Evolutionary conservation across 495 filamentous ascomycete genomes (phyloP), one percentile per base, ranked within the genome.

Genomic region (Monascus purpureus): DNA sequence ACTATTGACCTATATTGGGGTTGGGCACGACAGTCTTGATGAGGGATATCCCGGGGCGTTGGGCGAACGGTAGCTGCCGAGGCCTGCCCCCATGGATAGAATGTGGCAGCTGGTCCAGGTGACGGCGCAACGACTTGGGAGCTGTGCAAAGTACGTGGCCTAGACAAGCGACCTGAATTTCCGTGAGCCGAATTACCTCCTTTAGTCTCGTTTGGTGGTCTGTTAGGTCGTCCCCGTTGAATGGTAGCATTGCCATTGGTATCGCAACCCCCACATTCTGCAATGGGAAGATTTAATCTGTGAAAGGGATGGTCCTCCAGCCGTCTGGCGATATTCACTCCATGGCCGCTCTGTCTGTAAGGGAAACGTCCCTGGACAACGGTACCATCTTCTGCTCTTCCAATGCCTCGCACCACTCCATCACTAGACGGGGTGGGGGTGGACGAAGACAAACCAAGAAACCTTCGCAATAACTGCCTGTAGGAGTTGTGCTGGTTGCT

Each of bases 261-360:
- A 8, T 33, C 12, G 18, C 36, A 8, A 12, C 25, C 17, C n/a
- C 32, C 41, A 17, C 16, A 25, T 5, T 33, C 42, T 6, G 50
- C 46, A 18, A 39, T 6, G 11, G 52, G 37, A 17, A 54, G 40
- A 22, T 28, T 41, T 32, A 33, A 35, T 17, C 35, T 44, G 34
- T 58, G 52, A 25, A 61, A 63, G 2, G 53, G 52, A 27, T 63
- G 58, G 11, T 54, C 45, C 2, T 60, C 39, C 19, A 59, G 28
- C 19, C 39, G 32, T 16, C 46, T 45, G 13, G 34, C 37, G 4
- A 45, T 25, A 25, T 45, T 42, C 32, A 43, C 43, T 1, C 55
- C 55, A 46, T 63, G 57, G 0, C 53, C 57, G 41, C 59, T 63
- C 18, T 56, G 51, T 32, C 59, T 40, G 33, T 46, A 39, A 0